Base-by-base conservation (phyloP, 768 basidiomycete species). In the Pleurotus djamor region DNA sequence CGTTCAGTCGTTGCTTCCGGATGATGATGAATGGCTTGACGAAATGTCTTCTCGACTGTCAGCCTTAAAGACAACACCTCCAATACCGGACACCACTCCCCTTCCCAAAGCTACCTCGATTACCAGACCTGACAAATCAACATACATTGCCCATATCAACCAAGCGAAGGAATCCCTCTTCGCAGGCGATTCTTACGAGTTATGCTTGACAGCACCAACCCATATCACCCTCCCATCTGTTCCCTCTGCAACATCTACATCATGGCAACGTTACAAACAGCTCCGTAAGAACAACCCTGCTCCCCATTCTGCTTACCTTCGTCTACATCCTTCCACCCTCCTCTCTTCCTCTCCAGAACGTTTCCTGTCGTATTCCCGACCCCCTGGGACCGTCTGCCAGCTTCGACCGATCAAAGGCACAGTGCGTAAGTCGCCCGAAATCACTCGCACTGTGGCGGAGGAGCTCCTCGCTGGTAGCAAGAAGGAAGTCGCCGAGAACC, bases 351-450 rank as follows among this genome's bases (percentile, higher is more conserved):
- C 92, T 1, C 96, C 96, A 0, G 96, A 98, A 66, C 85, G 94
- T 4, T 97, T 98, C 73, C 76, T 98, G 14, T 92, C 87, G 36
- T 94, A 76, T 68, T 83, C 83, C n/a, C 81, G 87, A 56, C 80
- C 84, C 9, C 89, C 89, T 0, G 68, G 77, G 44, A 74, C 86
- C 3, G 69, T 79, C 10, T 93, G 88, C 68, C 91, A 95, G 72
- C 82, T 97, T 63, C 89, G 94, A 56, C 96, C 96, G 3, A 97
- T 98, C 68, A 98, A 98, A 66, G 96, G 96, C 5, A 97, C 96
- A 0, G 78, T 93, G 28, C 84, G 86, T 47, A 92, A 91, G 71
- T 83, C 76, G 3, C 84, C 87, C 5, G 78, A 77, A 6, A 78
- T 88, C 59, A 87, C 82, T 14, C 84, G 84, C 32, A 83, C 80